These are phyloP conservation scores for Thozetella sp. DNA, from an alignment of 495 filamentous ascomycete species.

Conservation along the genomic window DNA sequence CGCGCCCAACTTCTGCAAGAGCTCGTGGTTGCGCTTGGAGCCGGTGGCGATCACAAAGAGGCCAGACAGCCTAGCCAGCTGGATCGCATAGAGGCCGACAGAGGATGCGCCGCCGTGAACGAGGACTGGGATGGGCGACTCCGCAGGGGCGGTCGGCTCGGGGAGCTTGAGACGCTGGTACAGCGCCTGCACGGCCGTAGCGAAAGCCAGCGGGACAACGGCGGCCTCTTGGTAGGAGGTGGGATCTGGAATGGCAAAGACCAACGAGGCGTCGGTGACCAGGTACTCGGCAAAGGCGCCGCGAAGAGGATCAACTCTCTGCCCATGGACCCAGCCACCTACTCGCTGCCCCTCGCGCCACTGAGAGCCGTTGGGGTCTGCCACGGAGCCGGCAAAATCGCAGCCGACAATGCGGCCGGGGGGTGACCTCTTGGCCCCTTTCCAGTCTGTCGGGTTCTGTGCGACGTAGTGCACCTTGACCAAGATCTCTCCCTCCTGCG, in stretches of 20 bases:
- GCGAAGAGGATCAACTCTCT: slow-evolving; percentile 7
- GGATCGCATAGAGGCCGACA: slow-evolving; percentile 62
- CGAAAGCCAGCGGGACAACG: slow-evolving; percentile 57
- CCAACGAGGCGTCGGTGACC: slow-evolving; percentile 28
- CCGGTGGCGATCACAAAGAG: slow-evolving; percentile 58
- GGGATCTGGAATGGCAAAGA: slow-evolving; percentile 43
- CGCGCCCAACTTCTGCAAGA: slow-evolving; percentile 54
- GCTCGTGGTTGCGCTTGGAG: slow-evolving; percentile 52
- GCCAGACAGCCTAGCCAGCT: slow-evolving; percentile 59
- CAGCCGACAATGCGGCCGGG: slow-evolving; percentile 50
- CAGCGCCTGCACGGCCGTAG: slow-evolving; percentile 54
- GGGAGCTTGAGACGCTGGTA: slow-evolving; percentile 46
- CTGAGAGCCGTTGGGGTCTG: slow-evolving; percentile 43
- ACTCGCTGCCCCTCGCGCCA: slow-evolving; percentile 35
- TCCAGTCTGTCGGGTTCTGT: slow-evolving; percentile 29
- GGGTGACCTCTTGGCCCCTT: slow-evolving; percentile 10
- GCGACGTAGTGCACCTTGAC: slow-evolving; percentile 19
- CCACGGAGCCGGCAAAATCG: slow-evolving; percentile 59
- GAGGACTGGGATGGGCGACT: slow-evolving; percentile 42
- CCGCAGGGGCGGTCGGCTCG: slow-evolving; percentile 25
- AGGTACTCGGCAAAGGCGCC: slow-evolving; percentile 37
- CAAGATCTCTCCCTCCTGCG: slow-evolving; percentile 17
- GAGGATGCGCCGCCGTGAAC: slow-evolving; percentile 61
- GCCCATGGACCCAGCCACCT: slow-evolving; percentile 21
- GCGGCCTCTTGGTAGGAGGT: slow-evolving; percentile 46